Evolutionary conservation across 2,329 filamentous ascomycete genomes (phyloP).

Genomic region (Emmonsiellopsis sp.): DNA sequence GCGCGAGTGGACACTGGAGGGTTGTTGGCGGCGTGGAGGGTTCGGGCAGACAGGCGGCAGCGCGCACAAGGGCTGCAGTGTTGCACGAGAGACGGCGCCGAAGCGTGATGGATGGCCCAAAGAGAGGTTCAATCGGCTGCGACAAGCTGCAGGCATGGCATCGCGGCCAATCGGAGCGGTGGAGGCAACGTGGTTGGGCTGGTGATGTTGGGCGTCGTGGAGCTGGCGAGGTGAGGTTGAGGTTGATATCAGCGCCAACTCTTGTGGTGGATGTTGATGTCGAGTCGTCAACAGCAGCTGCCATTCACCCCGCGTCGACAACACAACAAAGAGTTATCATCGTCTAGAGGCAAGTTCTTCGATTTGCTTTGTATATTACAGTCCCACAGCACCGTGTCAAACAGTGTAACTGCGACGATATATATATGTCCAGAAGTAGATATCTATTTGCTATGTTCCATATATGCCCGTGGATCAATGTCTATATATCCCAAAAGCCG

Average conservation of each 20-base stretch:
- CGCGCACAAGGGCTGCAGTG: not conserved
- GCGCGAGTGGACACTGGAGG: not conserved
- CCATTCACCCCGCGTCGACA: no score
- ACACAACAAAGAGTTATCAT: no score
- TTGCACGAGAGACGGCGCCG: constrained; percentile 1
- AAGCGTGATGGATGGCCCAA: not conserved
- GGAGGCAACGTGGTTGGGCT: not conserved
- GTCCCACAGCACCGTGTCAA: no score
- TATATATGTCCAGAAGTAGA: no score
- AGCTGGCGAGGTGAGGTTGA: not conserved
- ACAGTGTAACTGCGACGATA: no score
- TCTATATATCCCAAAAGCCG: not conserved
- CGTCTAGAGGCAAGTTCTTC: no score
- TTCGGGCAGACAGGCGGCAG: not conserved
- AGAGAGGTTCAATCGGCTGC: constrained; percentile 1
- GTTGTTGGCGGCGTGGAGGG: not conserved
- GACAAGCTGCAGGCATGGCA: not conserved
- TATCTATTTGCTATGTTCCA: no score
- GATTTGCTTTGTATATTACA: no score
- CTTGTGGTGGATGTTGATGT: not conserved
- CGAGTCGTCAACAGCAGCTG: no score
- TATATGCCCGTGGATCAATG: not conserved
- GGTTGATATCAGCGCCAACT: no score
- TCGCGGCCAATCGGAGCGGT: not conserved
- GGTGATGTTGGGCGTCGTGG: not conserved